Evolutionary conservation across 768 basidiomycete genomes (phyloP).

Genomic region (Trametes cinnabarina): DNA sequence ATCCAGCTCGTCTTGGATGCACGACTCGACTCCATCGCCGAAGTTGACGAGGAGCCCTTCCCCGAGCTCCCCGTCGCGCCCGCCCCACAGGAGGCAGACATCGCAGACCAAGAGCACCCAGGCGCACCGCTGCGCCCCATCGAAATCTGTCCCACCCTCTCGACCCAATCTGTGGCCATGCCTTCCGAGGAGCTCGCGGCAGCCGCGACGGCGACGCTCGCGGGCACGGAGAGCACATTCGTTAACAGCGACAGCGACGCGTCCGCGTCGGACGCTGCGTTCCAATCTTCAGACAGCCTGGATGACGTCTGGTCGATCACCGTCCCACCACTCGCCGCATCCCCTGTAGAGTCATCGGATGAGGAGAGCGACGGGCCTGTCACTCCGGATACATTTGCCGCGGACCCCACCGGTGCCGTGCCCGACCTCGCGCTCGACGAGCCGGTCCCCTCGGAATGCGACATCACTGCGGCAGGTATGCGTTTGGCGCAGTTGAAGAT

Average conservation of each 20-base stretch:
- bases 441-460: conserved; percentile 2
- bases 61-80: not conserved
- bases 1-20: not conserved
- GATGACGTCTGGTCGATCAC: conserved; percentile 9
- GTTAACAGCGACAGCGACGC: not conserved
- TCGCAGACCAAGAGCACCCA: conserved; percentile 5
- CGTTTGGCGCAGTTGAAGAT: conserved; percentile 9
- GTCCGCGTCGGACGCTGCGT: not conserved
- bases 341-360: not conserved
- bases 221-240: conserved; percentile 4
- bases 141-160: not conserved
- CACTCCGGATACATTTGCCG: conserved; percentile 18
- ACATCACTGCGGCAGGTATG: conserved; percentile 5
- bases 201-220: conserved; percentile 9
- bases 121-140: not conserved
- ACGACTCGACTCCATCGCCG: not conserved
- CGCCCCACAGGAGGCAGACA: conserved; percentile 3
- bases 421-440: conserved; percentile 18
- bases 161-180: conserved; percentile 8
- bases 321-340: not conserved
- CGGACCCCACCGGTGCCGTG: conserved; percentile 3
- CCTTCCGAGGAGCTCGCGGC: not conserved
- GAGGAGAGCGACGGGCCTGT: conserved; percentile 21
- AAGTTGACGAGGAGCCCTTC: not conserved
- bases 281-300: conserved; percentile 1